A percentile compares a stretch with the other conserved stretches of the same genome.
Evolutionary conservation across 768 basidiomycete genomes (phyloP).

Genomic region (Kwoniella europaea): DNA sequence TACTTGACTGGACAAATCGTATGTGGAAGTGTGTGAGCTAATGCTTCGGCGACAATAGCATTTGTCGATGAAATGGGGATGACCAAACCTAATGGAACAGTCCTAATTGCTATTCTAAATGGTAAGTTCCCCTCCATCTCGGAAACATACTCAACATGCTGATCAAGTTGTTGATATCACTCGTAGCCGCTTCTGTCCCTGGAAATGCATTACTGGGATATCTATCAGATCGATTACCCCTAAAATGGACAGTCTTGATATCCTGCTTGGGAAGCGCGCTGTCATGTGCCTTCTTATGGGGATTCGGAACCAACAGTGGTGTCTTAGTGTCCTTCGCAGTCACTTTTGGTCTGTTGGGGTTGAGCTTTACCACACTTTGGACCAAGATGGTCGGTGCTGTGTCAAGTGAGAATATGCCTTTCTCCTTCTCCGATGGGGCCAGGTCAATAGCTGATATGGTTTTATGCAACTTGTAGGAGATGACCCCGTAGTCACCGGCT

Average conservation of each 20-base stretch:
- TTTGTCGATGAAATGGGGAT: constrained; percentile 46
- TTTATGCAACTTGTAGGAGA: constrained; percentile 37
- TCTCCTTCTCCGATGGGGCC: not conserved
- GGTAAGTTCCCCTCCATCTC: constrained; percentile 16
- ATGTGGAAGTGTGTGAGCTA: no score
- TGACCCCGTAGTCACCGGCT: constrained; percentile 34
- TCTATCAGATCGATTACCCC: constrained; percentile 43
- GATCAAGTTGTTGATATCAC: not conserved
- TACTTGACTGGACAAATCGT: no score
- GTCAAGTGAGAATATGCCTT: constrained; percentile 34
- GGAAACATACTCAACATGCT: not conserved
- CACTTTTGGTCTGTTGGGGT: constrained; percentile 41
- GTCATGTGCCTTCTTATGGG: constrained; percentile 53
- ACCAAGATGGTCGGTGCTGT: constrained; percentile 46
- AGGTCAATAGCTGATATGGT: not conserved
- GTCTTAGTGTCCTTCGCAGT: constrained; percentile 43
- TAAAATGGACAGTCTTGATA: constrained; percentile 39
- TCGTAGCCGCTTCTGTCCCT: constrained; percentile 49
- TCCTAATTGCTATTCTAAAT: constrained; percentile 53
- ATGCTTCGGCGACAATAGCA: constrained; percentile 10
- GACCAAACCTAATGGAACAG: constrained; percentile 41
- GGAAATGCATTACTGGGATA: constrained; percentile 46
- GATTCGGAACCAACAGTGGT: constrained; percentile 43
- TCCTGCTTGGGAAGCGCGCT: constrained; percentile 44
- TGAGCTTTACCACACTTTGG: constrained; percentile 49